A percentile compares a stretch with the other conserved stretches of the same genome.
These are phyloP conservation scores for Fusarium nisikadoi DNA, from an alignment of 2,329 filamentous ascomycete species.

Conservation along the genomic window DNA sequence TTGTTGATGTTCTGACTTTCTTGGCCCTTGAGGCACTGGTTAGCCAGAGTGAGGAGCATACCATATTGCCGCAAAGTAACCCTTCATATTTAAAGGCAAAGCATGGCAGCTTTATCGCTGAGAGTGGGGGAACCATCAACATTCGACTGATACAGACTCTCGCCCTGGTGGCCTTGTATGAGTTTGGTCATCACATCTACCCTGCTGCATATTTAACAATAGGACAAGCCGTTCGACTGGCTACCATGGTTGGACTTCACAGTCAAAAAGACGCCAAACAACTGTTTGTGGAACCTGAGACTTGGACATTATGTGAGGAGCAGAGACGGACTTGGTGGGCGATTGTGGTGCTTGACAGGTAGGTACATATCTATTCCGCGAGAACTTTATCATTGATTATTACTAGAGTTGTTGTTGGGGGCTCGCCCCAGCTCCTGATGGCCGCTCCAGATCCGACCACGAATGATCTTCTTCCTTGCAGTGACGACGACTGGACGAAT, in stretches of 20 bases:
- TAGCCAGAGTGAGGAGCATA: not conserved
- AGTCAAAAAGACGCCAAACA: not conserved
- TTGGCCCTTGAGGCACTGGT: not conserved
- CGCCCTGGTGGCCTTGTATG: not conserved
- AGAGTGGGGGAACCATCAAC: not conserved
- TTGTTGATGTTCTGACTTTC: not conserved
- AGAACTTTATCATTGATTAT: fast-evolving
- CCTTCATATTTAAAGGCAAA: not conserved
- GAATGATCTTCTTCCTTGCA: not conserved
- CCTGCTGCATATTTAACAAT: not conserved
- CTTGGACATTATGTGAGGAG: not conserved
- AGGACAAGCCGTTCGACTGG: not conserved
- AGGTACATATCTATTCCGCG: fast-evolving
- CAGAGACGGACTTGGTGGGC: not conserved
- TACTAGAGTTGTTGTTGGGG: not conserved
- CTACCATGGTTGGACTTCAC: not conserved
- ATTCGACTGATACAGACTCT: not conserved
- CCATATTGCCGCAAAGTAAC: not conserved
- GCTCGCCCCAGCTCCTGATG: not conserved
- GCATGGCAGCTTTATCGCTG: not conserved
- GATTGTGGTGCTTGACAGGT: not conserved
- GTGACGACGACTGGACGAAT: not conserved
- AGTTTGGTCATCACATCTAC: not conserved
- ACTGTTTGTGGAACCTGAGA: not conserved
- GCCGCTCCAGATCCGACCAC: not conserved